Percentiles rank a stretch among this genome's conserved stretches.
Evolutionary conservation across 305 asterid genomes (phyloP).

Genomic region (Rubia tinctorum): DNA sequence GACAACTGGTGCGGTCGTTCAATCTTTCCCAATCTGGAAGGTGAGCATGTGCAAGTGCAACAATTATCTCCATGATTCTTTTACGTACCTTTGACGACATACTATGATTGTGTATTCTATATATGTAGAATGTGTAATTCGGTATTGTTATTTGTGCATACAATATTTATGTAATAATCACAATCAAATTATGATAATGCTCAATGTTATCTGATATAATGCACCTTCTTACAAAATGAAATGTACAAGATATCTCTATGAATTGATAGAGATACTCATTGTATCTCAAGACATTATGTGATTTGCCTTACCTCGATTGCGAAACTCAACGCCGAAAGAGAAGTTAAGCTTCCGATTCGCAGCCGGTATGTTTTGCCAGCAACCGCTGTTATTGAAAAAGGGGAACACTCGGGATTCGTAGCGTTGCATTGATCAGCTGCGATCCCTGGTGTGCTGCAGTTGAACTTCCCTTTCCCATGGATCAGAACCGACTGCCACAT

Average conservation of each 20-base stretch:
- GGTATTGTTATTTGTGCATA: too few species aligned
- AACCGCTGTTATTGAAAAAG: conserved; percentile 50
- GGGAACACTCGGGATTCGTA: conserved; percentile 60
- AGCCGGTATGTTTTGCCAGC: conserved; percentile 72
- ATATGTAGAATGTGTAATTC: background rate
- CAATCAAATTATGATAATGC: too few species aligned
- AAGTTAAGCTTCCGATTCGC: conserved; percentile 73
- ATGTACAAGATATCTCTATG: too few species aligned
- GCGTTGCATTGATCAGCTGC: conserved; percentile 47
- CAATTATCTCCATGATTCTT: too few species aligned
- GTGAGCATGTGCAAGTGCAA: conserved; percentile 1
- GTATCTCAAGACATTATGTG: too few species aligned
- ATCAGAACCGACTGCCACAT: conserved; percentile 60
- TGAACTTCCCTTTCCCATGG: conserved; percentile 70
- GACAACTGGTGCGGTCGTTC: background rate
- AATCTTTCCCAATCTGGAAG: background rate
- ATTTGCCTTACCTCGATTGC: conserved; percentile 44
- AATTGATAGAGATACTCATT: too few species aligned
- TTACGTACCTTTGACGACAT: too few species aligned
- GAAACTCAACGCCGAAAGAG: conserved; percentile 71
- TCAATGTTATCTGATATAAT: too few species aligned
- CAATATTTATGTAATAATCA: too few species aligned
- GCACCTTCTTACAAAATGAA: too few species aligned
- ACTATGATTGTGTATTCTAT: too few species aligned
- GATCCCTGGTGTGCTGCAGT: conserved; percentile 51